Percentiles rank a stretch among this genome's conserved stretches.
Conservation (phyloP, 768 basidiomycete genomes). For the Floccularia luteovirens region DNA sequence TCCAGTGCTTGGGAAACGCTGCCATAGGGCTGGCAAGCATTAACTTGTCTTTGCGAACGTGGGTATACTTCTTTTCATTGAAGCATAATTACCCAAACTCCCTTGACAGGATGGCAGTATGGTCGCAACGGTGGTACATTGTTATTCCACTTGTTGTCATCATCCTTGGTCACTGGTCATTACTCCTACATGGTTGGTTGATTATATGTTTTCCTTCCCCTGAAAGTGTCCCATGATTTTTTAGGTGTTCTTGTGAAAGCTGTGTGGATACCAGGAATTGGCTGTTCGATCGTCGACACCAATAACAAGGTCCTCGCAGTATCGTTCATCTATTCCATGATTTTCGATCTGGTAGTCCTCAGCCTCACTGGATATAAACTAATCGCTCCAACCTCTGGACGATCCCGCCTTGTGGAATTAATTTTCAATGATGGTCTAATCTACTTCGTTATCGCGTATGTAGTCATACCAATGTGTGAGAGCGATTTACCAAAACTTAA, state of each 20-base stretch:
- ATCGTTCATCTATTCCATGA: conserved; percentile 74
- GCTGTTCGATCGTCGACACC: conserved; percentile 51
- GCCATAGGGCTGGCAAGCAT: conserved; percentile 53
- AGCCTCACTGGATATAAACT: conserved; percentile 56
- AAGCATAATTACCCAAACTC: neutral
- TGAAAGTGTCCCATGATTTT: neutral
- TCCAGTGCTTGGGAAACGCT: conserved; percentile 22
- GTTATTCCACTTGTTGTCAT: conserved; percentile 41
- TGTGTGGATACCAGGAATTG: conserved; percentile 34
- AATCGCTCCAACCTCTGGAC: conserved; percentile 17
- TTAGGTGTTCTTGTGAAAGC: conserved; percentile 56
- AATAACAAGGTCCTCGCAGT: conserved; percentile 59
- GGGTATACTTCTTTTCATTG: conserved; percentile 11
- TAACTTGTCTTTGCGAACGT: conserved; percentile 55
- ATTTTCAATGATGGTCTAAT: conserved; percentile 69
- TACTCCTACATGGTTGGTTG: conserved; percentile 54
- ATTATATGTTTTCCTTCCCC: neutral
- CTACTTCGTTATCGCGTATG: conserved; percentile 71
- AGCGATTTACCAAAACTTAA: neutral
- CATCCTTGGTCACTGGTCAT: conserved; percentile 64
- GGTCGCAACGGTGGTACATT: conserved; percentile 51
- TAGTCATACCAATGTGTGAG: conserved; percentile 7
- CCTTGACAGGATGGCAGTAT: conserved; percentile 44
- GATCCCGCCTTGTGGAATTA: conserved; percentile 47
- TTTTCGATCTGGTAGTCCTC: conserved; percentile 59